phyloP scores from a whole-genome alignment of 1,284 basidiomycete species.

The Ceratobasidium sp. region DNA sequence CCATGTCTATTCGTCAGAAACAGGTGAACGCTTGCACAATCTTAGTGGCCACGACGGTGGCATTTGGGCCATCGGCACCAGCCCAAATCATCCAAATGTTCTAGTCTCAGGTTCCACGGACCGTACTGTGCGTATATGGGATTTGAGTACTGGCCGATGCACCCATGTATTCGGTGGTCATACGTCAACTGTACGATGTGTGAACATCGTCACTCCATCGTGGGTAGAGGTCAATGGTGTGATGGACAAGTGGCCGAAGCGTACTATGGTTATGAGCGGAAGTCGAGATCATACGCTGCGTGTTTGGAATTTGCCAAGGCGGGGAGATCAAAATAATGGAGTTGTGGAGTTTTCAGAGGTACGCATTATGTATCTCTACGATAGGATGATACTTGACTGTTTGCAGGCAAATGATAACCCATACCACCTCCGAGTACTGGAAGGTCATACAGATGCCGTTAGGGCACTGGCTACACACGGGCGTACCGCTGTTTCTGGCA shows the following conservation, averaged over 20 bases:
- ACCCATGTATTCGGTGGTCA: conserved; percentile 94
- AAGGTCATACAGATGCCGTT: conserved; percentile 91
- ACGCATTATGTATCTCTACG: conserved; percentile 74
- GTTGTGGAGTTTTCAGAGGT: conserved; percentile 74
- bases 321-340: conserved; percentile 81
- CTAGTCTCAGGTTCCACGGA: conserved; percentile 95
- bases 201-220: conserved; percentile 91
- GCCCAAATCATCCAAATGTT: conserved; percentile 65
- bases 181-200: conserved; percentile 91
- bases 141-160: conserved; percentile 81
- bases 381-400: background rate
- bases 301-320: conserved; percentile 87
- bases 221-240: conserved; percentile 73
- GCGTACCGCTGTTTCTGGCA: conserved; percentile 90
- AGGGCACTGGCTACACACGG: conserved; percentile 91
- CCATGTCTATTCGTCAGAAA: conserved; percentile 87
- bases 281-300: conserved; percentile 90
- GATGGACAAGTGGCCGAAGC: conserved; percentile 84
- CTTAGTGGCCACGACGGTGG: conserved; percentile 94
- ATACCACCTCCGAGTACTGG: conserved; percentile 84
- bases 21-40: conserved; percentile 78
- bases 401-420: conserved; percentile 85
- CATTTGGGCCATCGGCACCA: conserved; percentile 90
- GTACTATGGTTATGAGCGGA: conserved; percentile 91
- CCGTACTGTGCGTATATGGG: conserved; percentile 94